Conservation (phyloP, 2,329 filamentous ascomycete genomes). For the Juglanconis juglandina region DNA sequence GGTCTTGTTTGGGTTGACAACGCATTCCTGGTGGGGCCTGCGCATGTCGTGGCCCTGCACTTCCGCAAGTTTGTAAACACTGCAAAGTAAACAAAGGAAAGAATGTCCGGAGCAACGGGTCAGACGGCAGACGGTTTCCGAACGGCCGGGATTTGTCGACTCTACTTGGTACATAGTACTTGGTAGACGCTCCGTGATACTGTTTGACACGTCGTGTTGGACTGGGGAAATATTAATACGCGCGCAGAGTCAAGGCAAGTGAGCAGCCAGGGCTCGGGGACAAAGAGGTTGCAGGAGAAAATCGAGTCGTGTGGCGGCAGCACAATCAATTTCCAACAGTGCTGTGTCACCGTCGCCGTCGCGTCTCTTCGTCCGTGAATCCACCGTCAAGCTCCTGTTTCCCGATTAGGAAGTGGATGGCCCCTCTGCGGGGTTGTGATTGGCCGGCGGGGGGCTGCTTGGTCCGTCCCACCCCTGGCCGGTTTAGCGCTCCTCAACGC, state of each 20-base stretch:
- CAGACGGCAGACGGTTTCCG: not conserved
- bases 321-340: not conserved
- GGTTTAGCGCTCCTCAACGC: not conserved
- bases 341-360: not conserved
- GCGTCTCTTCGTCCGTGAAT: not conserved
- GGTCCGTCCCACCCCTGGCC: slow-evolving; percentile 1
- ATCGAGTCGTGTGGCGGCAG: not conserved
- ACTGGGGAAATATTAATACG: too few species aligned
- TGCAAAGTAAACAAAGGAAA: slow-evolving; percentile 6
- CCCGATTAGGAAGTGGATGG: not conserved
- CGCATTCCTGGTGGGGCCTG: not conserved
- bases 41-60: not conserved
- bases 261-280: not conserved
- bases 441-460: not conserved
- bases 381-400: not conserved
- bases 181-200: too few species aligned
- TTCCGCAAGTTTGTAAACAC: not conserved
- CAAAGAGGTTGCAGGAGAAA: not conserved
- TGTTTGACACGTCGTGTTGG: too few species aligned
- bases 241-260: not conserved
- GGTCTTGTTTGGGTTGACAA: not conserved
- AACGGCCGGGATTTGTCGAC: too few species aligned
- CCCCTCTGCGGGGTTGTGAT: not conserved
- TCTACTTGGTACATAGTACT: too few species aligned
- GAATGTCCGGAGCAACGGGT: slow-evolving; percentile 7